Base-by-base conservation (phyloP, 2,329 filamentous ascomycete species). In the Xylariaceae sp. region DNA sequence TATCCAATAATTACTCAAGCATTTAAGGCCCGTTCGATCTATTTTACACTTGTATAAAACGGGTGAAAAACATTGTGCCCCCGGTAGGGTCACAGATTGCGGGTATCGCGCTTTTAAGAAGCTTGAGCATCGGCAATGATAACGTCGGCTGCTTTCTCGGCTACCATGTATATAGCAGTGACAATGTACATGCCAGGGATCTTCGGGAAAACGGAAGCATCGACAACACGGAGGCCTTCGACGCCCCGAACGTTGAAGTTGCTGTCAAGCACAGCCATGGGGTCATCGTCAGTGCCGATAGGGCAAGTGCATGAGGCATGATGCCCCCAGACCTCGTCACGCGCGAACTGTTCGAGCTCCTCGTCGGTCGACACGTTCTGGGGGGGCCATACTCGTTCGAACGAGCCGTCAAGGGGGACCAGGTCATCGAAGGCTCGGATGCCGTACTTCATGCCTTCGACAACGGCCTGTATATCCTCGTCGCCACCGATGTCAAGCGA, bases 81-180 rank as follows among this genome's bases (percentile, higher is more conserved):
- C n/a, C n/a, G n/a, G n/a, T n/a, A n/a, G n/a, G n/a, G n/a, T n/a
- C n/a, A n/a, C n/a, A n/a, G n/a, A n/a, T n/a, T n/a, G n/a, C n/a
- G n/a, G n/a, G n/a, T n/a, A n/a, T n/a, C n/a, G n/a, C n/a, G n/a
- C n/a, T n/a, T n/a, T n/a, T n/a, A 32, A 16, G 27, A 32, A 4
- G 27, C 27, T 16, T 32, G 12, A 16, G 27, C 27, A 16, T 32
- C 27, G 27, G 27, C 27, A 16, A 38, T 4, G 10, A 80, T 78
- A 17, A 69, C 70, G 61, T 79, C 76, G 4, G 75, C 73, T 3
- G 77, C 77, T 66, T 80, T 81, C 65, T 80, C 77, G 17, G 67
- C 69, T 19, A 77, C 63, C 66, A 80, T 75, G 53, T 75, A 77
- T n/a, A 36, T 36, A 17, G 34, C n/a, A 5, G 19, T 17, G n/a